Evolutionary conservation across 2,329 filamentous ascomycete species (phyloP), one percentile per base, ranked within the genome.

Genomic region (Venturia oleaginea): DNA sequence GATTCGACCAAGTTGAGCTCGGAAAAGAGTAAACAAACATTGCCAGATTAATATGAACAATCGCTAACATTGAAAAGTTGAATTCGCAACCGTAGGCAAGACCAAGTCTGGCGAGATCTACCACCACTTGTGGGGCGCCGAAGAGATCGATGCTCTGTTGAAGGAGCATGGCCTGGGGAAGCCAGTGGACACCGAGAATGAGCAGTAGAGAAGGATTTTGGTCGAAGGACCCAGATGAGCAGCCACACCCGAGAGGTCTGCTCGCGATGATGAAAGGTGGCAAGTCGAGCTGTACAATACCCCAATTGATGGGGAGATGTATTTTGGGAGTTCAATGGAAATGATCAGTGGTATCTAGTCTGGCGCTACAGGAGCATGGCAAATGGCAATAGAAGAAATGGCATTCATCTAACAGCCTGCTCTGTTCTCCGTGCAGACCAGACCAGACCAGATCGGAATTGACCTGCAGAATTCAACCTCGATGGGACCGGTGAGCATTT

Each of bases 1-100:
- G 94, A 99, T 77, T 96, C 92, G 64, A 97, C 93, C 64, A 99
- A 97, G 83, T 80, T 99, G 74, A 97, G 92, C 82, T 96, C 92
- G 74, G 94, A 99, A 84, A 99, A 99, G 86, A 96, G 92, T 96
- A 80, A 77, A 90, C 82, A 54, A 40, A 37, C 42, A 34, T 30
- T 63, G 64, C 65, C 55, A 22, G 37, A 43, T 17, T 55, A 61
- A 69, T 10, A n/a, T 48, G 37, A 24, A 55, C 8, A 60, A 62
- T 64, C 17, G 59, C 51, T 62, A 66, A 71, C 70, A 75, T 65
- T 65, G 19, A 48, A 67, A 19, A 97, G 92, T 99, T 75, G 94
- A 99, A 75, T 99, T 99, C 74, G 95, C 94, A 70, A 99, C 95
- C 38, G 93, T 99, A 67, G 95, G 94, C 71, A 91, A 92, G 81